Percentiles rank a stretch among this genome's conserved stretches.
Conservation (phyloP, 1,139 yeast genomes). For the Yamadazyma taylorii region DNA sequence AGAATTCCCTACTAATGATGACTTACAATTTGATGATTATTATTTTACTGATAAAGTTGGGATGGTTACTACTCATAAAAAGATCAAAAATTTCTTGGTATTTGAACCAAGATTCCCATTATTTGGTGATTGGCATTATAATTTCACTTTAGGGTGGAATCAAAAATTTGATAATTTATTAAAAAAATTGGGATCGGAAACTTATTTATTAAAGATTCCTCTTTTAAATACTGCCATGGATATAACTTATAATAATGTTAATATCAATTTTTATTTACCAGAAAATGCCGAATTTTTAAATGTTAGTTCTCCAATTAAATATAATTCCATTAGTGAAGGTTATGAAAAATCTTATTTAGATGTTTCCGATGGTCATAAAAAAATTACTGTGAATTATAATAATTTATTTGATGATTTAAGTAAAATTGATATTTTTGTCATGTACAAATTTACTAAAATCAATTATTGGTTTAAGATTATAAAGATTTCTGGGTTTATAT, state of each 20-base stretch:
- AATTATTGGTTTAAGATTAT: conserved; percentile 65
- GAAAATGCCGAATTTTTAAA: conserved; percentile 75
- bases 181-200: conserved; percentile 45
- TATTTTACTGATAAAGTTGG: conserved; percentile 91
- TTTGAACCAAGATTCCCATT: conserved; percentile 88
- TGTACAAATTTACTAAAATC: conserved; percentile 58
- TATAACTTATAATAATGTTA: conserved; percentile 62
- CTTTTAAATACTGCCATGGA: conserved; percentile 72
- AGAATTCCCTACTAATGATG: conserved; percentile 50
- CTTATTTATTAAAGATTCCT: conserved; percentile 67
- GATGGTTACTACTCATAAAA: conserved; percentile 80
- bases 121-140: conserved; percentile 95
- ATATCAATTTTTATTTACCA: conserved; percentile 72
- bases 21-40: conserved; percentile 50
- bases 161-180: conserved; percentile 56
- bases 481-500: conserved; percentile 63
- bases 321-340: conserved; percentile 33
- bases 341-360: conserved; percentile 72
- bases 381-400: conserved; percentile 59
- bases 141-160: conserved; percentile 94
- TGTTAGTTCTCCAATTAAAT: conserved; percentile 57
- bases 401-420: conserved; percentile 74
- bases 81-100: conserved; percentile 49
- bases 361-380: conserved; percentile 74
- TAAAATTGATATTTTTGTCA: conserved; percentile 55